Conservation (phyloP, 345 rosid genomes). For the Reutealis trisperma region DNA sequence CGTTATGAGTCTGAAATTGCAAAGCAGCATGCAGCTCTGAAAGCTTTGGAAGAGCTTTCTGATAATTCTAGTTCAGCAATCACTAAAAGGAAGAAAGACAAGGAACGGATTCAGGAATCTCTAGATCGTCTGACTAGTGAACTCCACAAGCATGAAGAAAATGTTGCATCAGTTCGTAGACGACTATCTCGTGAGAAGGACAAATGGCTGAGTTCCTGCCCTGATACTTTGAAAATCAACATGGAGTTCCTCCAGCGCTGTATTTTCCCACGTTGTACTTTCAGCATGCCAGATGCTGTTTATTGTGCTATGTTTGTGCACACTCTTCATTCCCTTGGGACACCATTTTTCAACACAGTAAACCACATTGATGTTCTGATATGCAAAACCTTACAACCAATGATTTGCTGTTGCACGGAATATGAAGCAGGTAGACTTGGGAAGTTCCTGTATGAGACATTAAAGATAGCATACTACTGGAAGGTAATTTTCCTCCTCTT, state of each 20-base stretch:
- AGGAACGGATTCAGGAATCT: constrained; percentile 98
- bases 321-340: constrained; percentile 95
- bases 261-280: constrained; percentile 98
- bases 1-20: constrained; percentile 96
- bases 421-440: constrained; percentile 98
- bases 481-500: constrained; percentile 49
- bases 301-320: constrained; percentile 99
- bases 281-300: constrained; percentile 99
- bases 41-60: constrained; percentile 88
- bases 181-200: constrained; percentile 95
- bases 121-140: constrained; percentile 87
- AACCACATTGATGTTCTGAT: constrained; percentile 97
- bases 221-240: constrained; percentile 95
- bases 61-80: constrained; percentile 97
- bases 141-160: constrained; percentile 84
- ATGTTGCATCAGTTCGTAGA: constrained; percentile 87
- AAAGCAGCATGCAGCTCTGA: constrained; percentile 93
- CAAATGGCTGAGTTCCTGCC: constrained; percentile 96
- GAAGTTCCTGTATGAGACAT: constrained; percentile 84
- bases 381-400: constrained; percentile 96
- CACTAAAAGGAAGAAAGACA: constrained; percentile 94
- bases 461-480: constrained; percentile 96
- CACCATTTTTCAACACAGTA: constrained; percentile 97
- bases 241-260: constrained; percentile 99
- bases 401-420: constrained; percentile 99